Percentiles rank a stretch among this genome's conserved stretches.
Evolutionary conservation across 768 basidiomycete genomes (phyloP).

Genomic region (Mycena filopes): DNA sequence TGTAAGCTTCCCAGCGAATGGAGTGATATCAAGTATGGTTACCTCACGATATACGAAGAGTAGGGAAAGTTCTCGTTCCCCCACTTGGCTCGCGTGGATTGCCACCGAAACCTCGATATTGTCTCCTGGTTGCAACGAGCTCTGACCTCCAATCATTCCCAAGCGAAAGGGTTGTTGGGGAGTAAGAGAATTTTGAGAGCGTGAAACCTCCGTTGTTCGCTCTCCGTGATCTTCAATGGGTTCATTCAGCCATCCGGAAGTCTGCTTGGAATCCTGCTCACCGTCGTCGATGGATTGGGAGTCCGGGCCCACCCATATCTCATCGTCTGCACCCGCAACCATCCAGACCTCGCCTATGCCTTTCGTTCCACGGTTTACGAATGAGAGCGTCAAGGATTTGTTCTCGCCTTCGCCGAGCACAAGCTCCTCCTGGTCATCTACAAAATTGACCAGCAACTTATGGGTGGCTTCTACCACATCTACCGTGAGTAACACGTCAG

Average conservation of each 20-base stretch:
- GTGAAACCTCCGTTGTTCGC: conserved; percentile 48
- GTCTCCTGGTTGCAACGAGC: conserved; percentile 58
- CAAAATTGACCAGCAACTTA: conserved; percentile 67
- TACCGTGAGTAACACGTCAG: conserved; percentile 69
- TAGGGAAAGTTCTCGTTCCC: conserved; percentile 63
- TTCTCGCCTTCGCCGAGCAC: conserved; percentile 77
- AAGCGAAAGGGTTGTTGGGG: conserved; percentile 59
- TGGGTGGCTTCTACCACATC: conserved; percentile 75
- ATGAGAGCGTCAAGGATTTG: conserved; percentile 60
- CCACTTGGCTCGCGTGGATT: conserved; percentile 61
- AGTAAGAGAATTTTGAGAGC: conserved; percentile 63
- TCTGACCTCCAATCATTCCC: conserved; percentile 44
- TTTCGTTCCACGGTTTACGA: conserved; percentile 74
- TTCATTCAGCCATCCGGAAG: conserved; percentile 1
- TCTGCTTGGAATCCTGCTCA: conserved; percentile 12
- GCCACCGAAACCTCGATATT: conserved; percentile 61
- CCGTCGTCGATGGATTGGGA: conserved; percentile 40
- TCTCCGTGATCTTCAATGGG: conserved; percentile 27
- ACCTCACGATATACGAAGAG: conserved; percentile 79
- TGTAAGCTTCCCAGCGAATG: conserved; percentile 26
- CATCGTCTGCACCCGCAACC: conserved; percentile 68
- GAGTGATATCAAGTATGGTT: conserved; percentile 22
- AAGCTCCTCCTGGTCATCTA: conserved; percentile 60
- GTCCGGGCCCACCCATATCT: conserved; percentile 60
- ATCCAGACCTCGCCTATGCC: conserved; percentile 79